Evolutionary conservation across 2,329 filamentous ascomycete genomes (phyloP).

Genomic region (Aspergillus latus): DNA sequence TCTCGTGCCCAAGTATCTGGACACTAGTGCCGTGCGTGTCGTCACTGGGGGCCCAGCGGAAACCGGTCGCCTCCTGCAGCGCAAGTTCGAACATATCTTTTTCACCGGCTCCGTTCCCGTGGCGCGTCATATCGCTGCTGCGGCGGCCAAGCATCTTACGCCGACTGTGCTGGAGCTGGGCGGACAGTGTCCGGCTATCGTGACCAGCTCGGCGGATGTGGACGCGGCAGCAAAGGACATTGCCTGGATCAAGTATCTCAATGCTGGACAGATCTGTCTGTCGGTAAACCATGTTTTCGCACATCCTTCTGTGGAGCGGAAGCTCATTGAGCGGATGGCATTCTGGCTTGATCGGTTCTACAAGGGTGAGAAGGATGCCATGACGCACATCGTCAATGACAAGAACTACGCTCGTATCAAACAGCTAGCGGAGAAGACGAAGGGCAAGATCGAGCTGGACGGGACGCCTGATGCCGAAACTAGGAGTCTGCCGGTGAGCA

Average conservation of each 20-base stretch:
- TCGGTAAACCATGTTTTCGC: slow-evolving; percentile 48
- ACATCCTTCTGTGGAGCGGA: slow-evolving; percentile 40
- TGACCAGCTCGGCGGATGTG: slow-evolving; percentile 43
- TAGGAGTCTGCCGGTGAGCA: slow-evolving; percentile 39
- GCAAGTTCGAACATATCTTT: slow-evolving; percentile 48
- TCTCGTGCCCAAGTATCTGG: slow-evolving; percentile 46
- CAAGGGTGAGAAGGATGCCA: slow-evolving; percentile 15
- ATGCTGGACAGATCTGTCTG: slow-evolving; percentile 40
- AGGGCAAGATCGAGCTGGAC: slow-evolving; percentile 41
- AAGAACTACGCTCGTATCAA: slow-evolving; percentile 46
- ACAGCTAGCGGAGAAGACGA: slow-evolving; percentile 36
- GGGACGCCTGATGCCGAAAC: slow-evolving; percentile 32
- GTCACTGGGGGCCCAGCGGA: slow-evolving; percentile 40
- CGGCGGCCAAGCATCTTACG: slow-evolving; percentile 50
- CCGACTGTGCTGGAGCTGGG: slow-evolving; percentile 48
- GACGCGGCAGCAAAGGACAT: slow-evolving; percentile 47
- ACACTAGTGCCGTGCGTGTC: slow-evolving; percentile 38
- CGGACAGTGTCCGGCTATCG: slow-evolving; percentile 48
- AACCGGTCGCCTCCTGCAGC: slow-evolving; percentile 39
- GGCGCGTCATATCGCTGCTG: slow-evolving; percentile 39
- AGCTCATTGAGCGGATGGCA: slow-evolving; percentile 37
- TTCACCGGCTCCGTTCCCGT: slow-evolving; percentile 46
- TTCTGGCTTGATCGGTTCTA: slow-evolving; percentile 35
- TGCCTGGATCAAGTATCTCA: slow-evolving; percentile 44
- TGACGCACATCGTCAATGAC: slow-evolving; percentile 44